phyloP scores from a whole-genome alignment of 2,329 filamentous ascomycete species.

The Alternaria incomplexa region DNA sequence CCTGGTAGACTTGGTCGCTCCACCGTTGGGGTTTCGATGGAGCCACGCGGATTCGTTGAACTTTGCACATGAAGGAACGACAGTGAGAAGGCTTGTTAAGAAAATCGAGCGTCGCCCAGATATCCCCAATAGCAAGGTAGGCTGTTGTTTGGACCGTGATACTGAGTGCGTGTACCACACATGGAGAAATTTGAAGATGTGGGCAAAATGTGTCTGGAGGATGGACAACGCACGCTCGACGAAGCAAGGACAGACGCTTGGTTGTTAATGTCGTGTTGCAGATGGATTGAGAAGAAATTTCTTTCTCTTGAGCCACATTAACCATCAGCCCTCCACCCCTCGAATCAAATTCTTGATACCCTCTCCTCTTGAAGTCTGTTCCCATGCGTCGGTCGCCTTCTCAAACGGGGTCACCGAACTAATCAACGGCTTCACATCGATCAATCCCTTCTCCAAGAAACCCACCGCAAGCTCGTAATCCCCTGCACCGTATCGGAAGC shows the following conservation, averaged over 20 bases:
- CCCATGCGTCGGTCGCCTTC: slow-evolving; percentile 38
- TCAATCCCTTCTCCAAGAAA: slow-evolving; percentile 26
- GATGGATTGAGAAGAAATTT: not conserved
- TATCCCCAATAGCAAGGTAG: no score
- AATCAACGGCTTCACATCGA: slow-evolving; percentile 38
- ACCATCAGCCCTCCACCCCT: slow-evolving; percentile 28
- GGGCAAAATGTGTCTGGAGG: not conserved
- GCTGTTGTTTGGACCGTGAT: not conserved
- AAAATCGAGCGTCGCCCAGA: not conserved
- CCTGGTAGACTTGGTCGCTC: not conserved
- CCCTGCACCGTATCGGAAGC: slow-evolving; percentile 41
- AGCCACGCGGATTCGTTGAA: not conserved
- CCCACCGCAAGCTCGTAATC: slow-evolving; percentile 41
- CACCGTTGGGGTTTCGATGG: not conserved
- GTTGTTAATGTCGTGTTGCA: not conserved
- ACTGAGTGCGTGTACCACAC: not conserved
- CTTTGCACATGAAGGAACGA: no score
- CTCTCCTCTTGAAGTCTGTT: slow-evolving; percentile 37
- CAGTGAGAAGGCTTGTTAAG: not conserved
- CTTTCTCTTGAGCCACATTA: not conserved
- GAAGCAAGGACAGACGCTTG: not conserved
- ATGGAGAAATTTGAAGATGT: not conserved
- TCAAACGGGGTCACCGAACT: slow-evolving; percentile 39
- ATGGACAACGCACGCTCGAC: not conserved
- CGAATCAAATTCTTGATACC: slow-evolving; percentile 45